These are phyloP conservation scores for Barnettozyma vustinii DNA, from an alignment of 805 yeast species.

Conservation along the genomic window DNA sequence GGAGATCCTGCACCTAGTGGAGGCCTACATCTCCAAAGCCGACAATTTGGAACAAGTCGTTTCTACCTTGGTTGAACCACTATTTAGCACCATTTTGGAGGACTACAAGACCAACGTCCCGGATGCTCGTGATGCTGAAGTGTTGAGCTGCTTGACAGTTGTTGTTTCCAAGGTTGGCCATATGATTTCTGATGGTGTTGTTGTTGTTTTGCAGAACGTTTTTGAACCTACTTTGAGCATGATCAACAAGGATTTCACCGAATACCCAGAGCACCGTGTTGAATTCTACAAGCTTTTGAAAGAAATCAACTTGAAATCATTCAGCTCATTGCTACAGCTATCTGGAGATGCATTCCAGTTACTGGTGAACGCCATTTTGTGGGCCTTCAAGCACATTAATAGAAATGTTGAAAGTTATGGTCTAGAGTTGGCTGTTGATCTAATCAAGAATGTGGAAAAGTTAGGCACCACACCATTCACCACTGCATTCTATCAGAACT, in stretches of 20 bases:
- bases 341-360: constrained; percentile 91
- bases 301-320: constrained; percentile 80
- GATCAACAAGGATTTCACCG: constrained; percentile 94
- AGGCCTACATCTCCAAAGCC: constrained; percentile 82
- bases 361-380: constrained; percentile 86
- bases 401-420: constrained; percentile 96
- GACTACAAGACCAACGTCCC: constrained; percentile 89
- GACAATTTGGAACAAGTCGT: constrained; percentile 80
- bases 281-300: constrained; percentile 89
- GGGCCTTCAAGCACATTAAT: constrained; percentile 98
- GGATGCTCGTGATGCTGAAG: constrained; percentile 97
- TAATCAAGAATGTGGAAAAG: constrained; percentile 77
- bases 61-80: constrained; percentile 72
- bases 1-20: constrained; percentile 84
- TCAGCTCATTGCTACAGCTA: constrained; percentile 78
- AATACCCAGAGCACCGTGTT: constrained; percentile 96
- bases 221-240: constrained; percentile 91
- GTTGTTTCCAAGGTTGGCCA: constrained; percentile 84
- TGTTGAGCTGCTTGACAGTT: constrained; percentile 88
- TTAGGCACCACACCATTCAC: constrained; percentile 68
- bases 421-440: constrained; percentile 73
- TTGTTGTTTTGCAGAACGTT: constrained; percentile 79
- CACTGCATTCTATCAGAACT: constrained; percentile 80
- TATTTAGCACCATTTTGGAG: constrained; percentile 78
- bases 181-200: constrained; percentile 84